Percentiles rank a stretch among this genome's conserved stretches.
phyloP scores from a whole-genome alignment of 371 early-diverging fungal genomes.

The Batkoa obscura region DNA sequence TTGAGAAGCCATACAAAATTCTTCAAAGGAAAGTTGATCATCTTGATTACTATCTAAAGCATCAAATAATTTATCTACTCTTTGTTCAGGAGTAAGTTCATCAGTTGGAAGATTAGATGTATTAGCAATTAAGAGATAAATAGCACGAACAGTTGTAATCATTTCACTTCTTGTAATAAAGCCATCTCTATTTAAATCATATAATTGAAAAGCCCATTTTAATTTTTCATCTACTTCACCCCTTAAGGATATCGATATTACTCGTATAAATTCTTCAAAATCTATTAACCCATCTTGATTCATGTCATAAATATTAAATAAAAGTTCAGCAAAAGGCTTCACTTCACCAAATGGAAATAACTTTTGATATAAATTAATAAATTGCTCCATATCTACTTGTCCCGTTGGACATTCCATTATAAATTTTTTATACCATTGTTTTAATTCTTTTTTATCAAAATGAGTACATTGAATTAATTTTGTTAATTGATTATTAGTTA shows the following conservation, averaged over 20 bases:
- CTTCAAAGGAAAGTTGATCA: constrained; percentile 54
- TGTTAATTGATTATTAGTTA: background rate
- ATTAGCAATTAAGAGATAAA: constrained; percentile 85
- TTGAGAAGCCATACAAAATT: constrained; percentile 74
- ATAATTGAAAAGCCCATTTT: constrained; percentile 55
- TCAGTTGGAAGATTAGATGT: constrained; percentile 79
- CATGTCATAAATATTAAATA: constrained; percentile 71
- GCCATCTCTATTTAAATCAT: constrained; percentile 83
- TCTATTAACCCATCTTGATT: constrained; percentile 78
- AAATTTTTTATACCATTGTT: constrained; percentile 70
- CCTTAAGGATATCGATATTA: constrained; percentile 67
- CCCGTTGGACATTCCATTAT: constrained; percentile 79
- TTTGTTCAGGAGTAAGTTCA: constrained; percentile 80
- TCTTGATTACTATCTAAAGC: constrained; percentile 78
- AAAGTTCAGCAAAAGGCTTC: constrained; percentile 70
- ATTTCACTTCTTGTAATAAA: constrained; percentile 79
- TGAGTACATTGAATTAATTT: background rate
- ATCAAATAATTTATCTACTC: constrained; percentile 76
- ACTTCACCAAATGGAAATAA: constrained; percentile 94
- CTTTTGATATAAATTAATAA: constrained; percentile 82
- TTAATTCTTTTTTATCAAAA: background rate
- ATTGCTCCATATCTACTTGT: constrained; percentile 59
- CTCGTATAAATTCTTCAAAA: constrained; percentile 78
- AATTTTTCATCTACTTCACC: constrained; percentile 73
- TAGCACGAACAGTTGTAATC: constrained; percentile 73